Conservation (phyloP, 1,284 basidiomycete genomes). For the Sporisorium scitamineum region DNA sequence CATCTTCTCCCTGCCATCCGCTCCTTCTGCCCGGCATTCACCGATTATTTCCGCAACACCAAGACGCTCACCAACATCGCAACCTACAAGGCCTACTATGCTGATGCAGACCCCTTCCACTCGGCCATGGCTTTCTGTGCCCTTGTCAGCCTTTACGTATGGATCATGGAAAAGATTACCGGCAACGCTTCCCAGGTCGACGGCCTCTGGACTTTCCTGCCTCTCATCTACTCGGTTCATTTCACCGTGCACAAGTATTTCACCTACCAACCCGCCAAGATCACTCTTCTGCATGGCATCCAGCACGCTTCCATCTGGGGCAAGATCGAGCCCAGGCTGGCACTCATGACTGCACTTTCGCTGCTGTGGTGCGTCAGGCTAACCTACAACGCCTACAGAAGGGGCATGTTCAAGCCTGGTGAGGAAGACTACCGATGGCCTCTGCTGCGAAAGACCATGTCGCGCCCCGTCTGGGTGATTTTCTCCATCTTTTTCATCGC, state of each 20-base stretch:
- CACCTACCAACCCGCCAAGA: constrained; percentile 46
- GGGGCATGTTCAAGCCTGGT: constrained; percentile 80
- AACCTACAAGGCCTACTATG: constrained; percentile 54
- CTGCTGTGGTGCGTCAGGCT: constrained; percentile 73
- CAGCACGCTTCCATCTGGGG: constrained; percentile 41
- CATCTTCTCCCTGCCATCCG: constrained; percentile 48
- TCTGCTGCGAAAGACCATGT: constrained; percentile 78
- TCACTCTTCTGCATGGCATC: constrained; percentile 37
- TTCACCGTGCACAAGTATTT: constrained; percentile 61
- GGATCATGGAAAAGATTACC: constrained; percentile 60
- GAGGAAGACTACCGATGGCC: constrained; percentile 95
- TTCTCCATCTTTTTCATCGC: constrained; percentile 85
- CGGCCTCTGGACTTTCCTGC: constrained; percentile 65
- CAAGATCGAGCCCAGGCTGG: constrained; percentile 66
- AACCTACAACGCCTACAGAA: constrained; percentile 83
- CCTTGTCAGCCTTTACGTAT: constrained; percentile 53
- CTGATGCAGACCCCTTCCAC: constrained; percentile 57
- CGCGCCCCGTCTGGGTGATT: constrained; percentile 80
- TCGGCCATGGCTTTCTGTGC: constrained; percentile 57
- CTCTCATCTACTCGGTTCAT: constrained; percentile 62
- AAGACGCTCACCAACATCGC: constrained; percentile 34
- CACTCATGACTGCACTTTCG: constrained; percentile 69
- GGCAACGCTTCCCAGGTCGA: constrained; percentile 66
- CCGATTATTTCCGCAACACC: constrained; percentile 30
- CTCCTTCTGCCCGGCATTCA: constrained; percentile 43